Base-by-base conservation (phyloP, 305 asterid species). In the Fraxinus sp. region DNA sequence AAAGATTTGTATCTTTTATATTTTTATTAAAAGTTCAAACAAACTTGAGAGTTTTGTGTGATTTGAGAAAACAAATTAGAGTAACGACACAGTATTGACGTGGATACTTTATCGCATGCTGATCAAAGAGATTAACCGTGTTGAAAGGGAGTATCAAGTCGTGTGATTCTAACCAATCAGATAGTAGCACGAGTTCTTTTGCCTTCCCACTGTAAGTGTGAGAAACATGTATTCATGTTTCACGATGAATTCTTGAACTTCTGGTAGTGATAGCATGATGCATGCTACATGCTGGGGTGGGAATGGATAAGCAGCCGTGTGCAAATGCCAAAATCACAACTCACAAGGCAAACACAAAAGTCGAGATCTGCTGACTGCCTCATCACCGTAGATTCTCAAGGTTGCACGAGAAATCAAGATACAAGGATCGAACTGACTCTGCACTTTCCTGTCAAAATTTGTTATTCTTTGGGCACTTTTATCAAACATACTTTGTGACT, bases 271-370 rank as follows among this genome's bases (percentile, higher is more conserved):
- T 6, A 59, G 37, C 7, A 59, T 8, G 5, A 39, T 64, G 9
- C 39, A 66, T 26, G 1, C 16, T 85, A 92, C 93, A 94, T 97
- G 68, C 86, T 92, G 86, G 89, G 93, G 10, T 81, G 84, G 85
- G 97, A 95, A 73, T 87, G 93, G 97, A 90, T 88, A 72, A 97
- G 96, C 32, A 95, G 99, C 89, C 99, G 95, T 26, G 97, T 89
- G 81, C 92, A 88, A 77, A 89, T 95, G 97, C 97, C 98, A 9
- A 90, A 83, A 81, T 82, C 92, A 26, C 89, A 87, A 37, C n/a
- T n/a, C n/a, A n/a, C n/a, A n/a, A n/a, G 78, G 75, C 11, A 76
- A 83, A 13, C 83, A 85, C 22, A 88, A 66, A 75, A 76, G 77
- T 37, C 11, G 11, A 49, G 84, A 78, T 79, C 81, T 77, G 11